Evolutionary conservation across 106 monocot genomes (phyloP).

Genomic region (Dendrobium huoshanense): DNA sequence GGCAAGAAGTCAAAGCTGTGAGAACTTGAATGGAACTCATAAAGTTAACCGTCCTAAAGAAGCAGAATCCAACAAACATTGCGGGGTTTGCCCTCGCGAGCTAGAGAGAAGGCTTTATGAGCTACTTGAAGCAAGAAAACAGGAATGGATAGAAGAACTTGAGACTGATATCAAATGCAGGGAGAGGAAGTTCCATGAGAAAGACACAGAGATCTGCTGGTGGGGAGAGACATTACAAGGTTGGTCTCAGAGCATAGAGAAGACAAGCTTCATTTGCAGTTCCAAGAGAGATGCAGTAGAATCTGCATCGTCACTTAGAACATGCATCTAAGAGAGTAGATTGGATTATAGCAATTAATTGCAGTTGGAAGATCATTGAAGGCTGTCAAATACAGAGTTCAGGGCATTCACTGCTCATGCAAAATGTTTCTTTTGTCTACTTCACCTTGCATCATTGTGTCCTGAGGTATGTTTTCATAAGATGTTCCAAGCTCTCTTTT

Average conservation of each 20-base stretch:
- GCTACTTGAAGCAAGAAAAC: constrained; percentile 53
- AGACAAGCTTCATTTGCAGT: constrained; percentile 1
- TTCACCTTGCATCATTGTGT: too few species aligned
- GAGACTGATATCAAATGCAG: constrained; percentile 37
- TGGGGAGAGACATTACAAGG: constrained; percentile 54
- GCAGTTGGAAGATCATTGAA: too few species aligned
- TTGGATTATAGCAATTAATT: too few species aligned
- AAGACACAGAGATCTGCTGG: constrained; percentile 56
- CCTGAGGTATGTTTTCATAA: too few species aligned
- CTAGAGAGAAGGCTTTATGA: constrained; percentile 68
- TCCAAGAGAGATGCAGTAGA: not conserved
- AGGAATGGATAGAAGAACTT: constrained; percentile 59
- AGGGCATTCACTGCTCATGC: too few species aligned
- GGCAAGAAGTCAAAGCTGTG: constrained; percentile 18
- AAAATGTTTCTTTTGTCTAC: too few species aligned
- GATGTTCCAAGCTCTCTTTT: too few species aligned
- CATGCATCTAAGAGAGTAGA: too few species aligned
- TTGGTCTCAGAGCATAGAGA: constrained; percentile 33
- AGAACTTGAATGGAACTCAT: constrained; percentile 15
- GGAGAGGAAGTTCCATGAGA: constrained; percentile 41
- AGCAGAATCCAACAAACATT: constrained; percentile 14
- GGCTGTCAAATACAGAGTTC: too few species aligned
- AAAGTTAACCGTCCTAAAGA: not conserved
- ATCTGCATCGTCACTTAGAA: too few species aligned
- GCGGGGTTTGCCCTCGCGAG: constrained; percentile 48